Percentiles rank a stretch among this genome's conserved stretches.
These are phyloP conservation scores for Urochloa ruziziensis DNA, from an alignment of 176 grass and related monocot species.

Conservation along the genomic window DNA sequence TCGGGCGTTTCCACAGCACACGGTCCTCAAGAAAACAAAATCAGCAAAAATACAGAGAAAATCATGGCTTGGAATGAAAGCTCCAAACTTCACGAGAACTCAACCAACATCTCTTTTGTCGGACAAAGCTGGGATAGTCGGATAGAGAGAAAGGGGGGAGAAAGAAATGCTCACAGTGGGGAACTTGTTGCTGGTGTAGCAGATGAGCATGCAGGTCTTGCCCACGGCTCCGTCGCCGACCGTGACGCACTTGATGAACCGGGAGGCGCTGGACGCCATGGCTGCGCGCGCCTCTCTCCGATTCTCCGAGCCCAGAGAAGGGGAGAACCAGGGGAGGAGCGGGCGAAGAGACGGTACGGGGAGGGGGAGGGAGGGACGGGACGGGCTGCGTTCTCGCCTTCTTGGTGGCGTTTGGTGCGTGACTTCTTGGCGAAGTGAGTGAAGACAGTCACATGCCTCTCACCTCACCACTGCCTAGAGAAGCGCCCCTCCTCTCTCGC, in stretches of 20 bases:
- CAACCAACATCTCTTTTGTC: neutral
- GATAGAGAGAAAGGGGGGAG: neutral
- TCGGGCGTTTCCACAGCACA: neutral
- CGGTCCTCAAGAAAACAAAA: constrained; percentile 17
- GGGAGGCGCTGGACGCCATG: constrained; percentile 90
- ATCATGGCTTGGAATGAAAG: neutral
- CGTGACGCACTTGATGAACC: constrained; percentile 99
- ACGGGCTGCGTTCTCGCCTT: constrained; percentile 3
- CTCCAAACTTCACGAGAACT: neutral
- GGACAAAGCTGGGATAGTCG: neutral
- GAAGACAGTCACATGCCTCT: constrained; percentile 57
- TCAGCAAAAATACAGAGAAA: neutral
- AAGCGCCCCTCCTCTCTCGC: neutral
- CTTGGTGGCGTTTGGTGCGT: constrained; percentile 38
- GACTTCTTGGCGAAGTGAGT: constrained; percentile 49
- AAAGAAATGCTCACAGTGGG: constrained; percentile 45
- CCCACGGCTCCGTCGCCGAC: constrained; percentile 98
- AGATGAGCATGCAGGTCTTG: constrained; percentile 99
- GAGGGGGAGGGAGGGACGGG: neutral
- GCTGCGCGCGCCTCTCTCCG: constrained; percentile 30
- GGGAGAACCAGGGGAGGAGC: neutral
- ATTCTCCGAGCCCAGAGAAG: constrained; percentile 28
- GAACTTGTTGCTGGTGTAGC: constrained; percentile 99
- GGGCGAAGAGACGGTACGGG: neutral
- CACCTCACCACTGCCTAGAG: constrained; percentile 27